Percentiles rank a stretch among this genome's conserved stretches.
These are phyloP conservation scores for Trichoderma gamsii DNA, from an alignment of 495 filamentous ascomycete genomes.

Conservation along the genomic window DNA sequence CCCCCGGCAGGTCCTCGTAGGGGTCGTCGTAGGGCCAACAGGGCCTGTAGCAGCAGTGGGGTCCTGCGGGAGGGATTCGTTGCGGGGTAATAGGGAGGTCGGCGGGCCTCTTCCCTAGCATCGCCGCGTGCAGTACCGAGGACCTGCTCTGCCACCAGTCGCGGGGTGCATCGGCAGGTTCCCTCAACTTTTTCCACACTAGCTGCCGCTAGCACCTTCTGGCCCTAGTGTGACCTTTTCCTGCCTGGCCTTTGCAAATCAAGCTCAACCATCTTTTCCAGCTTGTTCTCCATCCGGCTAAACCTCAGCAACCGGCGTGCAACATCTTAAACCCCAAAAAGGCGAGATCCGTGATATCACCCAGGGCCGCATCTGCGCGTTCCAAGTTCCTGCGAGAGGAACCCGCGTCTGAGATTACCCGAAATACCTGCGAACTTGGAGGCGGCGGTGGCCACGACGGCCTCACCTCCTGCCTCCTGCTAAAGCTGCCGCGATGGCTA, in stretches of 20 bases:
- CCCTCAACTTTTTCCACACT: neutral
- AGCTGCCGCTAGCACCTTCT: neutral
- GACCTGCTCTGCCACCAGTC: neutral
- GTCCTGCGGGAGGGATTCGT: neutral
- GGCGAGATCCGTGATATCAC: neutral
- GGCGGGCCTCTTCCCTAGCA: neutral
- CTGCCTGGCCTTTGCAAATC: conserved; percentile 2
- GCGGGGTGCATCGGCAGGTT: conserved; percentile 7
- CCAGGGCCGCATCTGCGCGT: neutral
- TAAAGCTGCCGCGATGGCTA: neutral
- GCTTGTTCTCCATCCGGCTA: conserved; percentile 6
- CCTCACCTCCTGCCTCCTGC: conserved; percentile 1
- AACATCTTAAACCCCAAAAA: neutral
- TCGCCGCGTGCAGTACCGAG: neutral
- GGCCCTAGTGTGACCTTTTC: neutral
- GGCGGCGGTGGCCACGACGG: neutral
- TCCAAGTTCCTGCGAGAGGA: neutral
- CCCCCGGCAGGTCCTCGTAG: neutral
- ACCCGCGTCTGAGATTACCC: too few species aligned
- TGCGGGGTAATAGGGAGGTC: conserved; percentile 7
- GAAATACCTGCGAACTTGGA: too few species aligned
- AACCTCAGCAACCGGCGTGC: neutral
- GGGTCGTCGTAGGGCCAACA: neutral
- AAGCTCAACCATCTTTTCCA: neutral
- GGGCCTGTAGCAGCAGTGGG: conserved; percentile 6